Conservation (phyloP, 2,329 filamentous ascomycete genomes). For the Claviceps capensis region DNA sequence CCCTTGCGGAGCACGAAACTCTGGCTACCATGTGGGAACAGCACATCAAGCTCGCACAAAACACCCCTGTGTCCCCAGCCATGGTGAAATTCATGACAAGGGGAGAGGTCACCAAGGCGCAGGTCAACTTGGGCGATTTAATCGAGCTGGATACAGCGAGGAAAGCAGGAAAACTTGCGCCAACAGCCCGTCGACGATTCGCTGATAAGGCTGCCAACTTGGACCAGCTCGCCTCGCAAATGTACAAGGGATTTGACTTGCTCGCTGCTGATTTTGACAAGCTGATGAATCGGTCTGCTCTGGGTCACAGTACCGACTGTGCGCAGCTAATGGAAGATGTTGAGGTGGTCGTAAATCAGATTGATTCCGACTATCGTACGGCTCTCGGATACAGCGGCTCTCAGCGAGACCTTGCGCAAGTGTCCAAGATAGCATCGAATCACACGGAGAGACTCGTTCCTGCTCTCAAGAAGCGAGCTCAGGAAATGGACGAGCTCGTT, state of each 20-base stretch:
- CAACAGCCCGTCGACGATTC: constrained; percentile 45
- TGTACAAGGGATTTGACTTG: constrained; percentile 47
- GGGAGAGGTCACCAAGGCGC: constrained; percentile 28
- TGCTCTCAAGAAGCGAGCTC: constrained; percentile 38
- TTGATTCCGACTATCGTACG: constrained; percentile 73
- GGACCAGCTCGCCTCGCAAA: constrained; percentile 43
- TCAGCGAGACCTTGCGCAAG: constrained; percentile 44
- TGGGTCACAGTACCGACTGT: constrained; percentile 49
- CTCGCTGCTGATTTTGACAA: constrained; percentile 52
- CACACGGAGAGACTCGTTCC: constrained; percentile 51
- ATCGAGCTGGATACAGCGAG: constrained; percentile 61
- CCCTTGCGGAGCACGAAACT: constrained; percentile 52
- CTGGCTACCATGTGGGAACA: constrained; percentile 54
- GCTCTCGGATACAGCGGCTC: constrained; percentile 55
- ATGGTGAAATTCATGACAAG: constrained; percentile 54
- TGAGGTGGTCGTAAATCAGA: constrained; percentile 71
- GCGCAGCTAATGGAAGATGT: constrained; percentile 68
- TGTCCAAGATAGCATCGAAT: constrained; percentile 48
- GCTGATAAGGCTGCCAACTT: constrained; percentile 45
- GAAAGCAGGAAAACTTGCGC: constrained; percentile 54
- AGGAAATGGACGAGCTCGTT: constrained; percentile 49
- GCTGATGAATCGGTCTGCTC: constrained; percentile 37
- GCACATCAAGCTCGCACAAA: constrained; percentile 50
- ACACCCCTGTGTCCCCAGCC: constrained; percentile 48
- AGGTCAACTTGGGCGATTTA: constrained; percentile 57